phyloP scores from a whole-genome alignment of 768 basidiomycete genomes.

The Auriscalpium vulgare region DNA sequence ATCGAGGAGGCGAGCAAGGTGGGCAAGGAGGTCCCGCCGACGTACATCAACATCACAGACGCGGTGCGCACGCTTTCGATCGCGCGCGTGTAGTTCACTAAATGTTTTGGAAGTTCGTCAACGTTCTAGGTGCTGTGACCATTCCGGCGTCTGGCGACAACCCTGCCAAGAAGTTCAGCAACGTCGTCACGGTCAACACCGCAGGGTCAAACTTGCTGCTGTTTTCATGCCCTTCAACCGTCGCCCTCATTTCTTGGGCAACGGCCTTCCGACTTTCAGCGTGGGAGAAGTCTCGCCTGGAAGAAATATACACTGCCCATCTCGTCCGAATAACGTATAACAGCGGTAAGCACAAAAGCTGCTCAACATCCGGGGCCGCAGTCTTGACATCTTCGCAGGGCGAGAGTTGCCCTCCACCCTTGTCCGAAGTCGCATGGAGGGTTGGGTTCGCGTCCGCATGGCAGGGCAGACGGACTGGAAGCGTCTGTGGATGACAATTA shows the following conservation, averaged over 20 bases:
- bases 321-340: slow-evolving; percentile 72
- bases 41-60: slow-evolving; percentile 84
- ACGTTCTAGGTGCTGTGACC: slow-evolving; percentile 70
- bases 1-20: slow-evolving; percentile 77
- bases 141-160: slow-evolving; percentile 42
- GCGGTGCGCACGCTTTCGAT: slow-evolving; percentile 48
- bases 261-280: slow-evolving; percentile 82
- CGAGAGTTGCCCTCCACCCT: slow-evolving; percentile 55
- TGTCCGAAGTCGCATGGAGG: slow-evolving; percentile 71
- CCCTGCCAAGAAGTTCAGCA: slow-evolving; percentile 53
- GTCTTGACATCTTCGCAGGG: slow-evolving; percentile 20
- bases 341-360: slow-evolving; percentile 27
- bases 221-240: slow-evolving; percentile 74
- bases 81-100: slow-evolving; percentile 1
- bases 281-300: slow-evolving; percentile 92
- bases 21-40: slow-evolving; percentile 77
- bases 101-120: slow-evolving; percentile 50
- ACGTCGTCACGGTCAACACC: slow-evolving; percentile 88
- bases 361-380: not conserved
- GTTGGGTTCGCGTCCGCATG: slow-evolving; percentile 83
- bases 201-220: slow-evolving; percentile 86
- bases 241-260: slow-evolving; percentile 79
- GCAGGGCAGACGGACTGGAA: slow-evolving; percentile 99
- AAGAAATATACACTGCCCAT: slow-evolving; percentile 97
- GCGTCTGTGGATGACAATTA: slow-evolving; percentile 76